These are phyloP conservation scores for Penicillium psychrosexuale DNA, from an alignment of 2,329 filamentous ascomycete species.

Conservation along the genomic window DNA sequence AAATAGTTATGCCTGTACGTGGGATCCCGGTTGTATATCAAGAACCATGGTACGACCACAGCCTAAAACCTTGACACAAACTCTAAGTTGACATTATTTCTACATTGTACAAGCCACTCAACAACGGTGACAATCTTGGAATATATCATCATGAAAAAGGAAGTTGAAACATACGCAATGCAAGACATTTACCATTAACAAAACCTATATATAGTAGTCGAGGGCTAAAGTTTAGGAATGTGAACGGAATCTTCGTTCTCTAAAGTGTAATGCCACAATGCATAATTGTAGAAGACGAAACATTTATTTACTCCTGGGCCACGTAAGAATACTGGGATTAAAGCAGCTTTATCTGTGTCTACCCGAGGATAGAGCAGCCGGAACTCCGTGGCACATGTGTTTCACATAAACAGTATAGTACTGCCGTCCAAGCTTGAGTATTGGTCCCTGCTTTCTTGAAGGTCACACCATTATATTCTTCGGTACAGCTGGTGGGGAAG, in stretches of 20 bases:
- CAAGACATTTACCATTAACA: not conserved
- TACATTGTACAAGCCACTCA: not conserved
- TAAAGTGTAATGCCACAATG: not conserved
- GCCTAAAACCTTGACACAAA: not conserved
- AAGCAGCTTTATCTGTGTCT: not conserved
- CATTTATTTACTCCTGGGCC: not conserved
- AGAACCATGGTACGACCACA: conserved; percentile 1
- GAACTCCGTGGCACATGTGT: not conserved
- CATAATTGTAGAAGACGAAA: not conserved
- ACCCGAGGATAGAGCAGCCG: not conserved
- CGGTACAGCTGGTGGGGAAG: conserved; percentile 19
- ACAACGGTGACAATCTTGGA: not conserved
- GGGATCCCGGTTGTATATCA: too few relatives aligned
- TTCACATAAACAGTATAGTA: not conserved
- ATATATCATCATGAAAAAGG: too few relatives aligned
- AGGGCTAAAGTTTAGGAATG: not conserved
- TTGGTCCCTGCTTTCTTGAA: conserved; percentile 28
- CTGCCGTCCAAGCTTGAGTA: conserved; percentile 18
- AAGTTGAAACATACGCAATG: not conserved
- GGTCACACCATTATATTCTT: conserved; percentile 25
- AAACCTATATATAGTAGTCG: not conserved
- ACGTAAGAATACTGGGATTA: not conserved
- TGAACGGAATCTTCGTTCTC: not conserved
- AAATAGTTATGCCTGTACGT: not conserved
- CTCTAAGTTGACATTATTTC: not conserved